Evolutionary conservation across 345 rosid genomes (phyloP).

Genomic region (Linum tenue): DNA sequence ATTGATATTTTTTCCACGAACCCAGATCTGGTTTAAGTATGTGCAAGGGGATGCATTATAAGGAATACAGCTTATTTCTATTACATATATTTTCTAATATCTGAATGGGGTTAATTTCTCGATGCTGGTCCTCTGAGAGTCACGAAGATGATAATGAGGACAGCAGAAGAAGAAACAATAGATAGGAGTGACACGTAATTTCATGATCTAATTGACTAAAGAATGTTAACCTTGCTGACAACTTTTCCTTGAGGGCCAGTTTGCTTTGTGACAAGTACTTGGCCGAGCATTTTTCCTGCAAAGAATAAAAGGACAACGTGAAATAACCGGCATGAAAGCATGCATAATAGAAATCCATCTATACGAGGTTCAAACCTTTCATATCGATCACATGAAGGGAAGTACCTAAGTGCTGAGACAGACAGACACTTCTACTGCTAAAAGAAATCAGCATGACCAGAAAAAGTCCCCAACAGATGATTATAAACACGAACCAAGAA

Average conservation of each 20-base stretch:
- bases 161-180: not conserved
- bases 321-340: not conserved
- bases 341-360: not conserved
- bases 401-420: not conserved
- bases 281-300: slow-evolving; percentile 94
- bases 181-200: not conserved
- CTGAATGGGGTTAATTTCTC: not conserved
- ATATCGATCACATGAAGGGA: not conserved
- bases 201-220: not conserved
- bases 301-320: slow-evolving; percentile 11
- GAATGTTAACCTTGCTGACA: slow-evolving; percentile 81
- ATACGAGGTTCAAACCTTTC: no score
- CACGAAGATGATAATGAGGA: not conserved
- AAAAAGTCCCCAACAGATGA: not conserved
- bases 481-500: not conserved
- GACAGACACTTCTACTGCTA: not conserved
- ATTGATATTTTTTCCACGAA: not conserved
- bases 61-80: not conserved
- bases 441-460: not conserved
- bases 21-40: not conserved
- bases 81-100: not conserved
- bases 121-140: not conserved
- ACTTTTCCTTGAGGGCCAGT: slow-evolving; percentile 95
- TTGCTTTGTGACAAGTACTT: slow-evolving; percentile 94
- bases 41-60: not conserved